Base-by-base conservation (phyloP, 2,329 filamentous ascomycete species). In the Nigrospora osmanthi region DNA sequence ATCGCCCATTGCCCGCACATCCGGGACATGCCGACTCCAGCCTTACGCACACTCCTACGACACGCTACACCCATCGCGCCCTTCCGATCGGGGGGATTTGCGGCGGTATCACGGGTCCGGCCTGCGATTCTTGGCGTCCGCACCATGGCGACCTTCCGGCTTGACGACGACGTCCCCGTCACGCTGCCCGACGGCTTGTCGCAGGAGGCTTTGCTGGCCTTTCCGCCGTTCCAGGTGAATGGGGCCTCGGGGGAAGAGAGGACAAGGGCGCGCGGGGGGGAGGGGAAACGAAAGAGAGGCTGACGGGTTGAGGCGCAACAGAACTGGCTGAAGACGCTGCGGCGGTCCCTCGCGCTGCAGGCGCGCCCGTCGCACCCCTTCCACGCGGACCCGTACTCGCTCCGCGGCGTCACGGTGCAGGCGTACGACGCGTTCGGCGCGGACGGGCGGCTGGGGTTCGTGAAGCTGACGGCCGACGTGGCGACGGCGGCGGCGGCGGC, bases 371-470 rank as follows among this genome's bases (percentile, higher is more conserved):
- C 59, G 15, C 75, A 80, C 52, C 71, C 75, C 7, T 81, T 81
- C 64, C 67, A 78, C 60, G 12, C 52, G 0, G 67, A 73, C 46
- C 76, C 77, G 1, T 82, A 81, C 58, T 46, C 55, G 7, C 70
- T 82, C 0, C 69, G 65, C 42, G 64, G 65, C 47, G 62, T 81
- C 49, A 70, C 63, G 0, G 54, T 81, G 45, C 76, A 81, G 55
- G 66, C 75, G 15, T 72, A 70, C 50, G 77, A 80, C 55, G 59
- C 81, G 42, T n/a, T n/a, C n/a, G n/a, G n/a, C n/a, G n/a, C n/a
- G n/a, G n/a, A n/a, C n/a, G n/a, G n/a, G n/a, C n/a, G n/a, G n/a
- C n/a, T n/a, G n/a, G n/a, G n/a, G n/a, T n/a, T n/a, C n/a, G n/a
- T n/a, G n/a, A n/a, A n/a, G n/a, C n/a, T n/a, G n/a, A n/a, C n/a